Evolutionary conservation across 345 rosid genomes (phyloP), one percentile per base, ranked within the genome.

Genomic region (Eutrema japonicum): DNA sequence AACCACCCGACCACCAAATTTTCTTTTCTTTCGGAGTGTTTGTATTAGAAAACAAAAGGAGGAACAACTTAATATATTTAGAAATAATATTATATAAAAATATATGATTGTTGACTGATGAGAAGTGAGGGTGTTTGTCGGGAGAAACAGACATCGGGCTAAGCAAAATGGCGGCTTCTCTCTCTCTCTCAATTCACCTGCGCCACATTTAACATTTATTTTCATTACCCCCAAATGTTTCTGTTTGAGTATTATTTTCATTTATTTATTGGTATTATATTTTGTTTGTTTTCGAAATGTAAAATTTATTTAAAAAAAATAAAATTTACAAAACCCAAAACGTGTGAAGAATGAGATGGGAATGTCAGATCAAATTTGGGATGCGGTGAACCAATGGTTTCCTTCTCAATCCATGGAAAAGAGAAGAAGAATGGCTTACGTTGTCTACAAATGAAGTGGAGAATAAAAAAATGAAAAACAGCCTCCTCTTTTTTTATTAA

Each of bases 91-190:
- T 18, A 18, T 18, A 18, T 18, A 18, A 18, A 18, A 18, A 18
- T 49, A 49, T 18, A 1, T 57, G 64, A 58, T 58, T 58, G 56
- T 22, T 35, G 73, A 46, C 38, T 26, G 48, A 38, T 57, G 56
- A 46, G 54, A 58, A 56, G 33, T 52, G 7, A 57, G 45, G 30
- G 63, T 57, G 30, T 57, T 18, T 18, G 63, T 57, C 29, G 63
- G 65, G 58, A 59, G 49, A 58, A 59, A 51, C 41, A 60, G 32
- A 59, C 67, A 38, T 70, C 12, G 66, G 41, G 66, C 38, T 27
- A n/a, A 48, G 35, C 40, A 38, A 70, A 59, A 13, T 26, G 74
- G 32, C 59, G 50, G 74, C 74, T 41, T 51, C n/a, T 50, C 35
- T 53, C 12, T 61, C 54, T 41, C 12, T 67, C 51, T 68, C 62